These are phyloP conservation scores for Agarophyton chilense DNA, from an alignment of 23 red algal species.

Conservation along the genomic window DNA sequence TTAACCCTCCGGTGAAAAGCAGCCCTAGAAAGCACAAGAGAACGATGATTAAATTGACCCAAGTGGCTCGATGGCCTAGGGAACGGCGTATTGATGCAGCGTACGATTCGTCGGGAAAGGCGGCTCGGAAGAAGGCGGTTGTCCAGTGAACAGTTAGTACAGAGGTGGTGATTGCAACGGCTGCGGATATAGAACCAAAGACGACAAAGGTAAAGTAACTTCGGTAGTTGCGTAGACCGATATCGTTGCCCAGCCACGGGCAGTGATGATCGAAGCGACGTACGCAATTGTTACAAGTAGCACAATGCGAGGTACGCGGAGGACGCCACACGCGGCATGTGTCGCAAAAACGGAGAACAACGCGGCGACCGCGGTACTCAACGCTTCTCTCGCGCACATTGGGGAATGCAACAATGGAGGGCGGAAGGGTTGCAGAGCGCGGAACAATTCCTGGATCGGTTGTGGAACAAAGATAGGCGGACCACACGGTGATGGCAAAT, in stretches of 20 bases:
- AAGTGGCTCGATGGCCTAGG: slow-evolving; percentile 49
- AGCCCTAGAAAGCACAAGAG: slow-evolving; percentile 69
- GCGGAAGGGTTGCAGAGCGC: slow-evolving; percentile 43
- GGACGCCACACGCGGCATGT: slow-evolving; percentile 97
- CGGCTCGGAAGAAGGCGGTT: slow-evolving; percentile 45
- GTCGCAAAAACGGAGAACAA: slow-evolving; percentile 86
- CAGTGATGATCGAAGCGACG: slow-evolving; percentile 99
- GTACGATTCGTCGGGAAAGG: slow-evolving; percentile 28
- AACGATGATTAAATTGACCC: slow-evolving; percentile 74
- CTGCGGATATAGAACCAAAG: slow-evolving; percentile 42
- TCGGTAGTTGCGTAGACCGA: slow-evolving; percentile 94
- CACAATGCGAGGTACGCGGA: slow-evolving; percentile 82
- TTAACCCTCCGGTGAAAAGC: slow-evolving; percentile 80
- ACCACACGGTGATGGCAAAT: slow-evolving; percentile 64
- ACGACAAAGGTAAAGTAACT: slow-evolving; percentile 85
- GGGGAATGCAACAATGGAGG: slow-evolving; percentile 57
- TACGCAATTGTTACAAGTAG: slow-evolving; percentile 97
- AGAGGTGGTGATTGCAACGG: slow-evolving; percentile 70
- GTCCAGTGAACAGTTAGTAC: slow-evolving; percentile 70
- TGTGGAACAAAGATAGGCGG: slow-evolving; percentile 72
- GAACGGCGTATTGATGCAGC: slow-evolving; percentile 50
- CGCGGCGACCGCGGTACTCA: slow-evolving; percentile 46
- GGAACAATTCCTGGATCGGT: slow-evolving; percentile 98
- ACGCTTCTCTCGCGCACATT: slow-evolving; percentile 63
- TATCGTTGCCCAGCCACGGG: slow-evolving; percentile 89